These are phyloP conservation scores for Pythium guiyangense DNA, from an alignment of 352 stramenopile species.

Conservation along the genomic window DNA sequence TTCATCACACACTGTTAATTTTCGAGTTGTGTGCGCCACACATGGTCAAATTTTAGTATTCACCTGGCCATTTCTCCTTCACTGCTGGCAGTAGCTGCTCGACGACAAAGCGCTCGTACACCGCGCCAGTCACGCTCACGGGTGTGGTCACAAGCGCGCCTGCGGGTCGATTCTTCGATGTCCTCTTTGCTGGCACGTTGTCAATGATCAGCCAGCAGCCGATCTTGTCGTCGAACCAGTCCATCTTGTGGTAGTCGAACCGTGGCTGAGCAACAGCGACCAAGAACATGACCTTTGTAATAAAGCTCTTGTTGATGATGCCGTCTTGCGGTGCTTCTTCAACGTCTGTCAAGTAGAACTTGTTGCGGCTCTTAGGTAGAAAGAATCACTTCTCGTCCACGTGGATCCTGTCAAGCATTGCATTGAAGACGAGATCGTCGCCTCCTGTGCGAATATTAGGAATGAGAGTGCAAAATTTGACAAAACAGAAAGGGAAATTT, in stretches of 20 bases:
- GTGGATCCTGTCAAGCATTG: neutral
- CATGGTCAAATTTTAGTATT: neutral
- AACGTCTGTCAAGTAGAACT: neutral
- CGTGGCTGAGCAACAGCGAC: neutral
- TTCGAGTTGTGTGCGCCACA: neutral
- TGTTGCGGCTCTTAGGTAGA: neutral
- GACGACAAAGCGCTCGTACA: conserved; percentile 1
- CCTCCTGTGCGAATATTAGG: neutral
- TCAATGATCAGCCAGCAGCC: conserved; percentile 3
- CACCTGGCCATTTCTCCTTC: neutral
- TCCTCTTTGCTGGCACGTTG: neutral
- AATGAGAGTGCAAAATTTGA: too few relatives aligned
- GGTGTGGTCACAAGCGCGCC: neutral
- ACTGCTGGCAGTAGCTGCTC: neutral
- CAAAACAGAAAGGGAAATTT: too few relatives aligned
- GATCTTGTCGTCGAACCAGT: conserved; percentile 1
- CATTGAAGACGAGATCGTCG: neutral
- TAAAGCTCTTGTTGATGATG: neutral
- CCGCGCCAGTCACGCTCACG: neutral
- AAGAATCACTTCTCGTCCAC: conserved; percentile 1
- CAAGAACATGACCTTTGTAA: conserved; percentile 7
- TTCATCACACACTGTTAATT: neutral
- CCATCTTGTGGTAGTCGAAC: neutral
- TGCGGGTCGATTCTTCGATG: neutral
- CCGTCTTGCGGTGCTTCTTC: neutral